Evolutionary conservation across 371 early-diverging fungal species (phyloP).

Genomic region (Mortierella sp.): DNA sequence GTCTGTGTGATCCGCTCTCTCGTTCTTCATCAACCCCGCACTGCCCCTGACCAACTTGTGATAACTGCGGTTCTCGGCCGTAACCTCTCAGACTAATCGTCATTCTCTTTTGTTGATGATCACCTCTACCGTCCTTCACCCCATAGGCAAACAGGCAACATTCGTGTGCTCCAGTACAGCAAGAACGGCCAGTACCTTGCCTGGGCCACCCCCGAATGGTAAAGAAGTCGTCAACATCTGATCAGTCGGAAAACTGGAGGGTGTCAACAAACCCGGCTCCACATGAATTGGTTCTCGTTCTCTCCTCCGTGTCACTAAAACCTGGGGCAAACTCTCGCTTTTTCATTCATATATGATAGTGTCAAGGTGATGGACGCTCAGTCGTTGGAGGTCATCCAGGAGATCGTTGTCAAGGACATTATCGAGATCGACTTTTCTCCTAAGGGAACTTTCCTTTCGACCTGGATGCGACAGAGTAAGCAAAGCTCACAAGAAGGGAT

Average conservation of each 20-base stretch:
- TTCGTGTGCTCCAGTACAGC: conserved; percentile 85
- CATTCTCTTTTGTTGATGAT: not conserved
- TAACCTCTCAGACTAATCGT: not conserved
- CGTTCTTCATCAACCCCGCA: not conserved
- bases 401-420: conserved; percentile 75
- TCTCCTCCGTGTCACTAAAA: not conserved
- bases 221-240: conserved; percentile 10
- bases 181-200: conserved; percentile 86
- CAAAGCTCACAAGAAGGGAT: not conserved
- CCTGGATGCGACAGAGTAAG: conserved; percentile 90
- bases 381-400: conserved; percentile 71
- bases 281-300: not conserved
- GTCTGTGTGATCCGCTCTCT: not conserved
- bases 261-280: not conserved
- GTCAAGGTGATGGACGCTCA: conserved; percentile 83
- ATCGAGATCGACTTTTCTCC: conserved; percentile 94
- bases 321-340: not conserved
- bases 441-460: conserved; percentile 87
- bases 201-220: conserved; percentile 80
- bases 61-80: not conserved
- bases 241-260: not conserved
- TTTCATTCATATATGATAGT: conserved; percentile 48
- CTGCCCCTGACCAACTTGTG: not conserved
- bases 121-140: conserved; percentile 16
- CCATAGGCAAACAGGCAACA: conserved; percentile 70